Conservation (phyloP, 169 alveolate species). For the Eimeria tenella region DNA sequence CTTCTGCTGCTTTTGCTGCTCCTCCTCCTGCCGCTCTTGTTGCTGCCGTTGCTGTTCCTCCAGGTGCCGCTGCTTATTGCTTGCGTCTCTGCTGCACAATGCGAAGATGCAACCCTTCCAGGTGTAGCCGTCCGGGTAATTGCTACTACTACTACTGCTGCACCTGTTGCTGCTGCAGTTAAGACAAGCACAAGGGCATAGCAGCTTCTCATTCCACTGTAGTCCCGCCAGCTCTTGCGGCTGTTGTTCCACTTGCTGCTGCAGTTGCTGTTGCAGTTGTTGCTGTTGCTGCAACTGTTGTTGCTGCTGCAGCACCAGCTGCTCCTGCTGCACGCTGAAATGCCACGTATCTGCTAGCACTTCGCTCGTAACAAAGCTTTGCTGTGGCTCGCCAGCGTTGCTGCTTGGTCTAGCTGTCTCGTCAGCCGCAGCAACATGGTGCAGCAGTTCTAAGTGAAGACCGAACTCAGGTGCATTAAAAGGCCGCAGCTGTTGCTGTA, state of each 20-base stretch:
- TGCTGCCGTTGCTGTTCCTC: slow-evolving; percentile 1
- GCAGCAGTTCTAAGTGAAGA: too few species aligned
- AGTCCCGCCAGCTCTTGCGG: not conserved
- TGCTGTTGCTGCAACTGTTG: too few species aligned
- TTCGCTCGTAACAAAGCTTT: too few species aligned
- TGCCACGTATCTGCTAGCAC: not conserved
- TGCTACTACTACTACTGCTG: not conserved
- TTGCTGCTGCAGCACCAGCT: too few species aligned
- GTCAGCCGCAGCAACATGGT: too few species aligned
- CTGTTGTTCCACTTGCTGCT: not conserved
- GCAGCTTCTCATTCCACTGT: not conserved
- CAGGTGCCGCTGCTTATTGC: not conserved
- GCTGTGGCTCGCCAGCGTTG: too few species aligned
- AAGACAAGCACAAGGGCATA: not conserved
- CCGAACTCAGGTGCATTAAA: not conserved
- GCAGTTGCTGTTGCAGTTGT: not conserved
- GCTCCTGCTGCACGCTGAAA: too few species aligned
- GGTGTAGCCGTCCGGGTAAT: not conserved
- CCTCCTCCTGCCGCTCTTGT: slow-evolving; percentile 27
- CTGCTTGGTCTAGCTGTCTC: too few species aligned
- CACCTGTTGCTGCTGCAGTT: not conserved
- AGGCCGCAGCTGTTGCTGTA: not conserved
- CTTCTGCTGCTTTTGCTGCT: not conserved
- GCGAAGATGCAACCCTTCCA: not conserved
- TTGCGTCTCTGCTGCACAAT: not conserved